Evolutionary conservation across 2,329 filamentous ascomycete species (phyloP), one percentile per base, ranked within the genome.

Genomic region (Penicillium sp.): DNA sequence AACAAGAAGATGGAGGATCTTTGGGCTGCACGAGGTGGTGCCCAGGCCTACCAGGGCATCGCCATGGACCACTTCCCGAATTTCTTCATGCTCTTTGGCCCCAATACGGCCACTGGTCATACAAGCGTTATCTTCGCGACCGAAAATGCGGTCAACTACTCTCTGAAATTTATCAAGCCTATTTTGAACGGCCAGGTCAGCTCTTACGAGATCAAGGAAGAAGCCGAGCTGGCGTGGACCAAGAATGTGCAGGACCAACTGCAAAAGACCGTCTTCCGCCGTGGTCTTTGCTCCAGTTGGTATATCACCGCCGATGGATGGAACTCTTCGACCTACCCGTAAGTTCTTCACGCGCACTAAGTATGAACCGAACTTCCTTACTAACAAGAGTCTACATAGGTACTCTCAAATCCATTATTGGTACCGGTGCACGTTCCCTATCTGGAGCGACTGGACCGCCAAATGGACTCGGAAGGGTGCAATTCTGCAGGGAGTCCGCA

Each of bases 21-120:
- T 19, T 89, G 88, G 87, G 77, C 83, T 1, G 77, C 81, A 24
- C 81, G 84, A 56, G 86, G 86, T n/a, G 88, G 88, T 0, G 78
- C 85, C 0, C 85, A 85, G 63, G 88, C 87, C 0, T 90, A 90
- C 70, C 83, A 86, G 58, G 84, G 83, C 24, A 83, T 83, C 1
- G 81, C 83, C 1, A 76, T 89, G 73, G 84, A 84, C 65, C 84
- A 83, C 0, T 89, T 88, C 68, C 88, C 88, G 2, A 90, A 90
- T 69, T 86, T 89, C 68, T 89, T 89, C 75, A 79, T 88, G 60
- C 74, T 89, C 0, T 82, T 88, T 44, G 87, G 88, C 0, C 88
- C 88, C 0, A 90, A 90, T 69, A 84, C 86, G 0, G 80, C 79
- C 0, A 89, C 87, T 0, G 88, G 88, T 0, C 87, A 90, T 72